Conservation (phyloP, 2,329 filamentous ascomycete species). For the Venturia nashicola region DNA sequence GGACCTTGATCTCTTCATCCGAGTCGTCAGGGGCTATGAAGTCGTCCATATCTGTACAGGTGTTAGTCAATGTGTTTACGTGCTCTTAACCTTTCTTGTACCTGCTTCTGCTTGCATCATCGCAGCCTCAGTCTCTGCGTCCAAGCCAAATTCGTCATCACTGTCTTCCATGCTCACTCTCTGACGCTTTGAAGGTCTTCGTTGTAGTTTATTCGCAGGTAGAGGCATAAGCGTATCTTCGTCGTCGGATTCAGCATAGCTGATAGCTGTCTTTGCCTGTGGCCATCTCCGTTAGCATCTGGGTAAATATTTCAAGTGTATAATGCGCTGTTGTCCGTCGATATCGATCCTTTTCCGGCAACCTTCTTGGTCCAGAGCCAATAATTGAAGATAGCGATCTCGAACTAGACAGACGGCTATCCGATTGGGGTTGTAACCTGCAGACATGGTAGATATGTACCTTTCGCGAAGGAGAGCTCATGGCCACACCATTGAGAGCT, state of each 20-base stretch:
- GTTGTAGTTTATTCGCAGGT: conserved; percentile 30
- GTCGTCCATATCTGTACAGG: conserved; percentile 57
- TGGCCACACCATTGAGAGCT: background rate
- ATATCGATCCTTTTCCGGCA: no score
- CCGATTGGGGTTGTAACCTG: no score
- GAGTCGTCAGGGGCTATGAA: conserved; percentile 84
- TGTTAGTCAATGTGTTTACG: background rate
- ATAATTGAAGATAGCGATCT: background rate
- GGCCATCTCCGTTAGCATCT: background rate
- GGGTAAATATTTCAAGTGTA: background rate
- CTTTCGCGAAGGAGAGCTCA: conserved; percentile 8
- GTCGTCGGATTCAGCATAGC: conserved; percentile 67
- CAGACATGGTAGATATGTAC: background rate
- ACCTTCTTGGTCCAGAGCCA: no score
- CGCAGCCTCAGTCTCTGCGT: conserved; percentile 43
- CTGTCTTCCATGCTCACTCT: conserved; percentile 51
- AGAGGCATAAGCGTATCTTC: conserved; percentile 55
- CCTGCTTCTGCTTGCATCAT: conserved; percentile 49
- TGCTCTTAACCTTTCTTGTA: conserved; percentile 20
- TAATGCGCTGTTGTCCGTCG: no score
- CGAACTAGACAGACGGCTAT: background rate
- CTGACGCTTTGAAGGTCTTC: conserved; percentile 42
- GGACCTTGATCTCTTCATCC: conserved; percentile 49
- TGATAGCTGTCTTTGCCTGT: conserved; percentile 52
- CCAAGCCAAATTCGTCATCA: conserved; percentile 55